Conservation (phyloP, 345 rosid species). For the Jatropha curcas region DNA sequence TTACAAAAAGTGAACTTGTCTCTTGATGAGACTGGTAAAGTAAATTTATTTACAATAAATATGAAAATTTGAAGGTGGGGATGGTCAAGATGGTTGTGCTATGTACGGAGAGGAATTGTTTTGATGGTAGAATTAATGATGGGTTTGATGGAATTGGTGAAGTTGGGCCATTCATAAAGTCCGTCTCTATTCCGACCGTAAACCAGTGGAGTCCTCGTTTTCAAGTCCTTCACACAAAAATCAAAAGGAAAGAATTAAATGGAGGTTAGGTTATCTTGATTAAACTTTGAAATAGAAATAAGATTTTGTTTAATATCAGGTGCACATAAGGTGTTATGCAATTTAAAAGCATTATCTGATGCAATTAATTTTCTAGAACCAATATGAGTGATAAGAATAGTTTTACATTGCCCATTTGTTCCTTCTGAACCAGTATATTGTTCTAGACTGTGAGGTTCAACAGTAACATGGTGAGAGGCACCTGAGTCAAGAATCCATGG, state of each 20-base stretch:
- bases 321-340: slow-evolving; percentile 1
- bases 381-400: not conserved
- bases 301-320: not conserved
- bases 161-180: not conserved
- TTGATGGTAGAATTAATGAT: not conserved
- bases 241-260: too few relatives aligned
- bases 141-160: not conserved
- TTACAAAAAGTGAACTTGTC: not conserved
- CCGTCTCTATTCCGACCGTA: too few relatives aligned
- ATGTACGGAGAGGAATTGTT: not conserved
- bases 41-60: not conserved
- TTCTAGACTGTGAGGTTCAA: not conserved
- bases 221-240: not conserved
- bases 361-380: not conserved
- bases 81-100: not conserved
- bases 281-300: not conserved
- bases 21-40: not conserved
- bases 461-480: not conserved
- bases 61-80: not conserved
- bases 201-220: not conserved
- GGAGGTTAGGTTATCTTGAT: slow-evolving; percentile 8
- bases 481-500: not conserved
- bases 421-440: not conserved
- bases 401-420: not conserved
- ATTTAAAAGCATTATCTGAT: not conserved